Conservation (phyloP, 345 rosid genomes). For the Streptanthus diversifolius region DNA sequence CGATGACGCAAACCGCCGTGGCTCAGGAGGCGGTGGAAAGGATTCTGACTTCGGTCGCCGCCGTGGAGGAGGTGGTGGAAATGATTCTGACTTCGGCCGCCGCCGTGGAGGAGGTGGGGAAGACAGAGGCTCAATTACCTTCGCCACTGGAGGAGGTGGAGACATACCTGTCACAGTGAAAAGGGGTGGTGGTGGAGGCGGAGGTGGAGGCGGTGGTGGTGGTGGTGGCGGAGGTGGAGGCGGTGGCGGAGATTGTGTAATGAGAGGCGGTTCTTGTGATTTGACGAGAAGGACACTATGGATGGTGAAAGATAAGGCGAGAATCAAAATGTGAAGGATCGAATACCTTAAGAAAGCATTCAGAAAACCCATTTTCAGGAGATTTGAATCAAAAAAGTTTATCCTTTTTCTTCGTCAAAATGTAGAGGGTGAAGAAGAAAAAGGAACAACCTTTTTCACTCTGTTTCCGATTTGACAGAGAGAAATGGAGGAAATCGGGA, state of each 20-base stretch:
- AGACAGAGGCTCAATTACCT: not conserved
- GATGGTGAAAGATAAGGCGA: conserved; percentile 26
- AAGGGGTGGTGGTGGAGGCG: not conserved
- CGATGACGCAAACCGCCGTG: not conserved
- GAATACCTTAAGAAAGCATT: not conserved
- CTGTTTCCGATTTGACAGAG: not conserved
- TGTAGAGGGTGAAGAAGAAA: not conserved
- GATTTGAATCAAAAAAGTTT: not conserved
- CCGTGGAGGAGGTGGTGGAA: not conserved
- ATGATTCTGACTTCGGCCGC: too few species aligned
- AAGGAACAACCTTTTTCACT: not conserved
- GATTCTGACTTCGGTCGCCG: not conserved
- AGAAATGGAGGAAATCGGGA: not conserved
- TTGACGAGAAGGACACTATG: conserved; percentile 22
- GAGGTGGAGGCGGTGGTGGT: rapidly evolving
- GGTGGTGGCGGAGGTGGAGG: conserved; percentile 13
- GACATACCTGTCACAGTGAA: not conserved
- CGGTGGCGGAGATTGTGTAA: conserved; percentile 10
- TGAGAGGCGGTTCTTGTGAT: conserved; percentile 28
- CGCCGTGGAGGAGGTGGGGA: too few species aligned
- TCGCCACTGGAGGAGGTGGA: conserved; percentile 5
- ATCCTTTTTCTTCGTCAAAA: not conserved
- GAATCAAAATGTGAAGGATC: conserved; percentile 12
- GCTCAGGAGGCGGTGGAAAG: not conserved
- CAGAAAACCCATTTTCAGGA: conserved; percentile 8